Base-by-base conservation (phyloP, 768 basidiomycete genomes). In the Chalciporus piperatus region DNA sequence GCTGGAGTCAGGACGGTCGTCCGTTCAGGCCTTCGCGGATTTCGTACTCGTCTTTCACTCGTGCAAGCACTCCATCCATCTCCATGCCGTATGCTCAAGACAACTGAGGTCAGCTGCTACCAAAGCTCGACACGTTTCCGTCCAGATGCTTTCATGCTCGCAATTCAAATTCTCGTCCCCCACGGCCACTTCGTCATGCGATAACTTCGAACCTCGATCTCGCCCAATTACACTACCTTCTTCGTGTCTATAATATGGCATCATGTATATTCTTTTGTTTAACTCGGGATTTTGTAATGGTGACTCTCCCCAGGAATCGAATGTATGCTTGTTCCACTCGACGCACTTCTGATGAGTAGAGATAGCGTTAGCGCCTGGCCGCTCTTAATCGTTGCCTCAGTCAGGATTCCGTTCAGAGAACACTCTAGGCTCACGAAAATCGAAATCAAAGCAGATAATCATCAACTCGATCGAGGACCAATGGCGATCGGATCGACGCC, bases 181-280 rank as follows among this genome's bases (percentile, higher is more conserved):
- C 59, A 14, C 14, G 33, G 33, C 35, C 49, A 38, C 41, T 53
- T 37, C 33, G 4, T 47, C 52, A 8, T 30, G 59, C 65, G 65
- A 56, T 50, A 61, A 59, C 65, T 42, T 54, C 55, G 27, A 45
- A 55, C 40, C 33, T 30, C 50, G 13, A 41, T 41, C 41, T 41
- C 50, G 40, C n/a, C 45, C 38, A 4, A n/a, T 33, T 59, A 59
- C 50, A 30, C 41, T 59, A 54, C 54, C 41, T 54, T 54, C 51
- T 51, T 30, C 11, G 40, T 64, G 52, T 62, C 32, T 50, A 59
- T 65, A 56, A 65, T 65, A 59, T 61, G 59, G 59, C 22, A 59
- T 59, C 54, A 59, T 65, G 64, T 65, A 67, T 56, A 67, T 67
- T 64, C 64, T 62, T 59, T 67, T 65, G 59, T 59, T 62, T 65